Percentiles rank a stretch among this genome's conserved stretches.
Evolutionary conservation across 2,329 filamentous ascomycete genomes (phyloP).

Genomic region (Daldinia sp.): DNA sequence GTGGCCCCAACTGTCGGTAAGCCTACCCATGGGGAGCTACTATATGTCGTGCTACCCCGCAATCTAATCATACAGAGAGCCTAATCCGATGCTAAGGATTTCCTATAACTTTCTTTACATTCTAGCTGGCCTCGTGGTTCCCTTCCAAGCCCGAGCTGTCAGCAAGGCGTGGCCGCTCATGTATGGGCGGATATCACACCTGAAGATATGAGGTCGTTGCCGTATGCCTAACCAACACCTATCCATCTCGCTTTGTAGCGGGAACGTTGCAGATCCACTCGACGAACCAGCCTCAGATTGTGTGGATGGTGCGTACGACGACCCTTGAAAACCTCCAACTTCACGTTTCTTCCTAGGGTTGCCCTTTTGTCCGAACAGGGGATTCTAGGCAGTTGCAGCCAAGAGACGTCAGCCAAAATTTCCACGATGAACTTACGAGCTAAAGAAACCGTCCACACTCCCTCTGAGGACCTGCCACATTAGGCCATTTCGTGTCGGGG

Average conservation of each 20-base stretch:
- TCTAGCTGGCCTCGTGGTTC: slow-evolving; percentile 34
- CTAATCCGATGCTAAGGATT: slow-evolving; percentile 24
- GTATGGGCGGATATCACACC: slow-evolving; percentile 23
- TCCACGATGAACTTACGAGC: slow-evolving; percentile 4
- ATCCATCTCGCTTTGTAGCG: slow-evolving; percentile 5
- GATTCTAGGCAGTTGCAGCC: slow-evolving; percentile 11
- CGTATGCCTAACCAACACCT: slow-evolving; percentile 13
- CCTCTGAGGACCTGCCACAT: slow-evolving; percentile 32
- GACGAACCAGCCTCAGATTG: slow-evolving; percentile 15
- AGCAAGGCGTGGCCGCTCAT: slow-evolving; percentile 30
- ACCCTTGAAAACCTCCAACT: slow-evolving; percentile 1
- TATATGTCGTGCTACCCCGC: slow-evolving; percentile 40
- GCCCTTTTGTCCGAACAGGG: slow-evolving; percentile 16
- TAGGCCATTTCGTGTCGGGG: slow-evolving; percentile 12
- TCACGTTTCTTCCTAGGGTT: neutral
- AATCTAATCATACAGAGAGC: slow-evolving; percentile 30
- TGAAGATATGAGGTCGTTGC: slow-evolving; percentile 32
- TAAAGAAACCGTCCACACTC: slow-evolving; percentile 4
- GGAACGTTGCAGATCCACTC: slow-evolving; percentile 11
- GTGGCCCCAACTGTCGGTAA: slow-evolving; percentile 32
- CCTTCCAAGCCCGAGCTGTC: slow-evolving; percentile 28
- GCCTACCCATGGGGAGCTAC: slow-evolving; percentile 17
- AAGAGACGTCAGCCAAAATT: slow-evolving; percentile 19
- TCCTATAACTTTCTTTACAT: slow-evolving; percentile 23
- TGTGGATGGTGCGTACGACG: neutral